Base-by-base conservation (phyloP, 2,329 filamentous ascomycete species). In the Leptosphaerulina australis region DNA sequence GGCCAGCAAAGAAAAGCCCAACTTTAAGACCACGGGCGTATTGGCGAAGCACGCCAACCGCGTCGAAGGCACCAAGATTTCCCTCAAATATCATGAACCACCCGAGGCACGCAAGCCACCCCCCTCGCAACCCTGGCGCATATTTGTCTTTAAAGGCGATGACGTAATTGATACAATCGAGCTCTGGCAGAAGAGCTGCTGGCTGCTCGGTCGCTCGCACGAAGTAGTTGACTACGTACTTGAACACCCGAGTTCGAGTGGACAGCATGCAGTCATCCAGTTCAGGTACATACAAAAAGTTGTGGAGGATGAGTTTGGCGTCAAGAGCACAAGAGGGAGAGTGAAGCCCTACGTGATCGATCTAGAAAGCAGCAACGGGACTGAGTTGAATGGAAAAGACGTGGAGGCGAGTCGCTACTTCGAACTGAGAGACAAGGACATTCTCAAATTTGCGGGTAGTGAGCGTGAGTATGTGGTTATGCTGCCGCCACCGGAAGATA, bases 71-170 rank as follows among this genome's bases (percentile, higher is more conserved):
- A 88, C 86, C 3, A 82, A 82, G 17, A 86, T 96, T 45, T 85
- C 90, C 3, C 83, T 99, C 36, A 97, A 97, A 77, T 99, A 99
- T 73, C 90, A 97, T 76, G 94, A 99, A 74, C 94, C 94, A 1
- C 78, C 90, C 9, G 94, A 99, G 77, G 90, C 93, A 39, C 88
- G 94, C 51, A 96, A 96, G 63, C 90, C 94, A 0, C 81, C 92
- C 0, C 68, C 87, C 0, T 87, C 85, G 45, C 86, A 94, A 60
- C 77, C 84, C 49, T 99, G 93, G 93, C 89, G 90, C 53, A 78
- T 99, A 37, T 97, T 95, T 70, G 83, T 97, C 17, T 99, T 99
- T 82, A 96, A 96, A 68, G 89, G 85, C 9, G 73, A 81, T 21
- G 88, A 91, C 48, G 81, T 95, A 3, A 72, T 96, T 25, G 91